Evolutionary conservation across 202 grass and related monocot genomes (phyloP), one percentile per base, ranked within the genome.

Genomic region (Saccharum hybrid): DNA sequence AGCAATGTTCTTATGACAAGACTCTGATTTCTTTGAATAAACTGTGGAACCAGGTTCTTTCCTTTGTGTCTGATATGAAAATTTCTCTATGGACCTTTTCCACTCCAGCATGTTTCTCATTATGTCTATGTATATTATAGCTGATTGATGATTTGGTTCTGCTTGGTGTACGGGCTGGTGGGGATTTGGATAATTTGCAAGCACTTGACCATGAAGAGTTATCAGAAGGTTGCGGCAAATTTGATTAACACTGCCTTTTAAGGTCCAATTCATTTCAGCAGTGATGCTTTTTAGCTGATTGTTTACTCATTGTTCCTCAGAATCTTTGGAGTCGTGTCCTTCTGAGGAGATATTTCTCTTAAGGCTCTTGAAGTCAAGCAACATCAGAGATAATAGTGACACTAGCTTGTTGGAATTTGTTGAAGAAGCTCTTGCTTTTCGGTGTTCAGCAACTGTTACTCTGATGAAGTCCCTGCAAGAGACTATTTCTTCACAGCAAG

Each of bases 41-140:
- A 91, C 87, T 90, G 78, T 98, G 96, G 96, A 95, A 95, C 84
- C 96, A 98, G 93, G 96, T 98, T 86, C 51, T 70, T 81, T 74
- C 43, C 68, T 81, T 65, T 37, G 23, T 2, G 23, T 45, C 39
- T 82, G 45, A 57, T 86, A 66, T 78, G 72, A 45, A n/a, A 60
- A 68, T 33, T 68, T 49, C 52, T 72, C 3, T 54, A 65, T 76
- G 77, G 14, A 74, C 75, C 2, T 80, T 85, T 78, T 78, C 21
- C 13, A 64, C 54, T 43, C 59, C 15, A 33, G 36, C 34, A 68
- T 57, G 36, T 77, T 90, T 85, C 66, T 82, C 18, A 82, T 73
- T 82, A 60, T 46, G 49, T 82, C 7, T 84, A n/a, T n/a, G 71
- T 61, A 83, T 86, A 83, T 63, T 93, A 59, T 83, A 98, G 96